Percentiles rank a stretch among this genome's conserved stretches.
phyloP scores from a whole-genome alignment of 192 early-diverging fungal species.

The Coemansia biformis region DNA sequence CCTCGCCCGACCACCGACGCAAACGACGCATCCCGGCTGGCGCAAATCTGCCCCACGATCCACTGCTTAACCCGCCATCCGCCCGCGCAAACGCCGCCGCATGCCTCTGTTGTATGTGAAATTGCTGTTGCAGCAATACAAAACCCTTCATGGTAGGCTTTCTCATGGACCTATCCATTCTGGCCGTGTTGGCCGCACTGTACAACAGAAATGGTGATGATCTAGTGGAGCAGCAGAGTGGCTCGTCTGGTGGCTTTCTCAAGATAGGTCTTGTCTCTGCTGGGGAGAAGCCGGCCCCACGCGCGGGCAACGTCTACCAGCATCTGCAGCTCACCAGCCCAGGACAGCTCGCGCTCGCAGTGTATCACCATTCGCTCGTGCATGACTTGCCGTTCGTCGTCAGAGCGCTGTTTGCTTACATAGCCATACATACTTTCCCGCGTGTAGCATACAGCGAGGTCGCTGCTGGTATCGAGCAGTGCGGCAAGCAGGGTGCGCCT shows the following conservation, averaged over 20 bases:
- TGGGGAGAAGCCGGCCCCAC: background rate
- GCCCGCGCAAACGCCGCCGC: too few relatives aligned
- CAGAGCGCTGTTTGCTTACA: constrained; percentile 2
- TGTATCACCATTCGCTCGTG: constrained; percentile 25
- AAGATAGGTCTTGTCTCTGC: too few relatives aligned
- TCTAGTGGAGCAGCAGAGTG: background rate
- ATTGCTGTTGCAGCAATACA: too few relatives aligned
- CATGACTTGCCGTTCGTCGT: constrained; percentile 28
- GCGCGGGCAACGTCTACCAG: constrained; percentile 14
- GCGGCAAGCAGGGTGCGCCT: constrained; percentile 26
- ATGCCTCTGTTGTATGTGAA: too few relatives aligned
- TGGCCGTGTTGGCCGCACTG: too few relatives aligned
- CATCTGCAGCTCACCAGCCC: constrained; percentile 19
- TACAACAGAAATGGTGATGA: too few relatives aligned
- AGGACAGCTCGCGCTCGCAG: constrained; percentile 29
- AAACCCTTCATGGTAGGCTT: too few relatives aligned
- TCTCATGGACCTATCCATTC: too few relatives aligned
- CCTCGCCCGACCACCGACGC: too few relatives aligned
- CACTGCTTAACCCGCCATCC: too few relatives aligned
- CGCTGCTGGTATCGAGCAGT: constrained; percentile 9
- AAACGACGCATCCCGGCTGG: too few relatives aligned
- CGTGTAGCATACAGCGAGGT: constrained; percentile 5
- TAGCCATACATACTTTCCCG: background rate
- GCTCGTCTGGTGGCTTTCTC: background rate
- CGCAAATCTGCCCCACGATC: too few relatives aligned